These are phyloP conservation scores for Lachancea sp. DNA, from an alignment of 805 yeast genomes.

Conservation along the genomic window DNA sequence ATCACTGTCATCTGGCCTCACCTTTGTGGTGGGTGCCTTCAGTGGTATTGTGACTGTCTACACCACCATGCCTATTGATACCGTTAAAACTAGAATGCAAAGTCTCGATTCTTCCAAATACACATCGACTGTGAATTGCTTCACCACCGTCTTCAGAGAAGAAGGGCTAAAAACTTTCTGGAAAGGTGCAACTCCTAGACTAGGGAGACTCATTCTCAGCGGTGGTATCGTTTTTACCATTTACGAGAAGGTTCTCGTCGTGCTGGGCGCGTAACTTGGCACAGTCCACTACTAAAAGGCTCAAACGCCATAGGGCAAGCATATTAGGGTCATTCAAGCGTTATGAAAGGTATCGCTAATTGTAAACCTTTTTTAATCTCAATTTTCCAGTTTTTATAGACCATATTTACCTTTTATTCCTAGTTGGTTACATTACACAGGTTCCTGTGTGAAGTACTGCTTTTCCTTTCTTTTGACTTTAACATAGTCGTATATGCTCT, in stretches of 20 bases:
- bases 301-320: no score
- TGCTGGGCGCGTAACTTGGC: constrained; percentile 17
- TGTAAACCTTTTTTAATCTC: not conserved
- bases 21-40: constrained; percentile 84
- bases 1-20: constrained; percentile 70
- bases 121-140: constrained; percentile 74
- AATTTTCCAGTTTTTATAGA: constrained; percentile 1
- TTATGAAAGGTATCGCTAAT: no score
- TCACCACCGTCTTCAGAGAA: constrained; percentile 66
- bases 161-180: constrained; percentile 91
- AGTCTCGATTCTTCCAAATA: constrained; percentile 75
- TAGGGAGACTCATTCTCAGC: constrained; percentile 84
- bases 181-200: constrained; percentile 97
- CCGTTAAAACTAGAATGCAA: constrained; percentile 96
- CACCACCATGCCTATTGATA: constrained; percentile 91
- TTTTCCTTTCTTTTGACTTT: constrained; percentile 73
- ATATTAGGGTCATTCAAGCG: no score
- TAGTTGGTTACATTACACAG: constrained; percentile 18
- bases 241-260: constrained; percentile 76
- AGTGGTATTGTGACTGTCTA: constrained; percentile 89
- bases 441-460: constrained; percentile 26
- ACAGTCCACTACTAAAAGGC: no score
- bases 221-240: constrained; percentile 98
- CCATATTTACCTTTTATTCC: constrained; percentile 5
- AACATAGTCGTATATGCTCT: constrained; percentile 65